phyloP scores from a whole-genome alignment of 352 stramenopile genomes.

The Nothophytophthora sp. region DNA sequence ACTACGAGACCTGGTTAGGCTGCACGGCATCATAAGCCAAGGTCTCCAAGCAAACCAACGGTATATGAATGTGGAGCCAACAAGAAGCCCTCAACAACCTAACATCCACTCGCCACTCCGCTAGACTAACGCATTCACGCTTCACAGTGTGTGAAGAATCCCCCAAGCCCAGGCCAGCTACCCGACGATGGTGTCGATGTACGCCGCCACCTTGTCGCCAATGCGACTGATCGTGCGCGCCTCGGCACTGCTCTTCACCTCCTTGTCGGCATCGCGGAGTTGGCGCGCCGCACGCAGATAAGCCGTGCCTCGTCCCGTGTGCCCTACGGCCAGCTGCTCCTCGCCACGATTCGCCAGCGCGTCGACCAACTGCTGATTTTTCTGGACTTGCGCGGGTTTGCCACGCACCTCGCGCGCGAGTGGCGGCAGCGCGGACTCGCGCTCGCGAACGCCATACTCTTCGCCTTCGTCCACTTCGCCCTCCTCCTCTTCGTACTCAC shows the following conservation, averaged over 20 bases:
- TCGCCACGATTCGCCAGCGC: constrained; percentile 62
- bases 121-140: too few species aligned
- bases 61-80: background rate
- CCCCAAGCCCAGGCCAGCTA: too few species aligned
- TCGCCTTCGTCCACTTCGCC: constrained; percentile 42
- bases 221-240: constrained; percentile 59
- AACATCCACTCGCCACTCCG: too few species aligned
- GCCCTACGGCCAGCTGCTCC: constrained; percentile 43
- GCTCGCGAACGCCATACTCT: constrained; percentile 24
- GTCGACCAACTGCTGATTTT: constrained; percentile 72
- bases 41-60: too few species aligned
- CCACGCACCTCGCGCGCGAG: constrained; percentile 53
- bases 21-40: too few species aligned
- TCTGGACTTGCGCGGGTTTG: constrained; percentile 32
- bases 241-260: constrained; percentile 51
- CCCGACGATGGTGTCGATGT: constrained; percentile 53
- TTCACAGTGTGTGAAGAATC: too few species aligned
- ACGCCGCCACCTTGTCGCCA: constrained; percentile 60
- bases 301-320: constrained; percentile 64
- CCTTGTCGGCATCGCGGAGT: constrained; percentile 41
- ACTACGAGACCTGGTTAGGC: constrained; percentile 28
- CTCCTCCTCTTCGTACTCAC: constrained; percentile 61
- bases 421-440: constrained; percentile 28
- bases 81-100: too few species aligned
- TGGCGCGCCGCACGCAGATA: constrained; percentile 65